Evolutionary conservation across 2,329 filamentous ascomycete genomes (phyloP).

Genomic region (Colletotrichum higginsianum): DNA sequence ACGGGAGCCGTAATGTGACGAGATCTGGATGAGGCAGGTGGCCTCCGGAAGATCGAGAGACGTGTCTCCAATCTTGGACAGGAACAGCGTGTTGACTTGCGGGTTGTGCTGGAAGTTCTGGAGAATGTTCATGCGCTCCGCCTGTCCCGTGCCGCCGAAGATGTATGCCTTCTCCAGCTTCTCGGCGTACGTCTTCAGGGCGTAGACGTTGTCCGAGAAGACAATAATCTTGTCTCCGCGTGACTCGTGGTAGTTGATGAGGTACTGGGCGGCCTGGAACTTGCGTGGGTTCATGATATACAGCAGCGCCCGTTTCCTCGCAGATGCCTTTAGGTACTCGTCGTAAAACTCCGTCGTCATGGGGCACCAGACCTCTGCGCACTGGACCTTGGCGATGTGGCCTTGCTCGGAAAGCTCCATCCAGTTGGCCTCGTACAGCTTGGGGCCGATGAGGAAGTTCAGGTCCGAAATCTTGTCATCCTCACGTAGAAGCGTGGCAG

Average conservation of each 20-base stretch:
- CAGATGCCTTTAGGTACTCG: conserved; percentile 84
- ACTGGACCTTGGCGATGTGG: conserved; percentile 97
- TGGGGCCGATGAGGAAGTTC: conserved; percentile 97
- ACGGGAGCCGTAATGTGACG: conserved; percentile 96
- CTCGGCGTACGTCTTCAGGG: conserved; percentile 86
- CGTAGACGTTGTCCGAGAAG: conserved; percentile 97
- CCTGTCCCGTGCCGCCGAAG: conserved; percentile 88
- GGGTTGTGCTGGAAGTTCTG: conserved; percentile 97
- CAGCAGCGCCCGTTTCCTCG: conserved; percentile 67
- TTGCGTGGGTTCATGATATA: conserved; percentile 99
- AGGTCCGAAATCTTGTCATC: conserved; percentile 98
- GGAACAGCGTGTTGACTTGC: conserved; percentile 90
- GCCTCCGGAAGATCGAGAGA: conserved; percentile 98
- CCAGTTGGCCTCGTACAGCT: conserved; percentile 99
- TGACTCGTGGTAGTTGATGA: conserved; percentile 98
- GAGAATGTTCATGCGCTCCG: conserved; percentile 87
- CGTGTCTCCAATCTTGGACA: conserved; percentile 98
- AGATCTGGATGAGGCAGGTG: conserved; percentile 97
- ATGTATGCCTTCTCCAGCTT: conserved; percentile 92
- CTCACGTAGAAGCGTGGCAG: conserved; percentile 92
- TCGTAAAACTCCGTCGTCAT: conserved; percentile 99
- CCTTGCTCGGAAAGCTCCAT: conserved; percentile 98
- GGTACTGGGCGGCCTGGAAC: conserved; percentile 95
- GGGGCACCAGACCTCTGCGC: conserved; percentile 98
- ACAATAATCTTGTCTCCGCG: conserved; percentile 98